Evolutionary conservation across 495 filamentous ascomycete genomes (phyloP), one percentile per base, ranked within the genome.

Genomic region (Cercophora newfieldiana): DNA sequence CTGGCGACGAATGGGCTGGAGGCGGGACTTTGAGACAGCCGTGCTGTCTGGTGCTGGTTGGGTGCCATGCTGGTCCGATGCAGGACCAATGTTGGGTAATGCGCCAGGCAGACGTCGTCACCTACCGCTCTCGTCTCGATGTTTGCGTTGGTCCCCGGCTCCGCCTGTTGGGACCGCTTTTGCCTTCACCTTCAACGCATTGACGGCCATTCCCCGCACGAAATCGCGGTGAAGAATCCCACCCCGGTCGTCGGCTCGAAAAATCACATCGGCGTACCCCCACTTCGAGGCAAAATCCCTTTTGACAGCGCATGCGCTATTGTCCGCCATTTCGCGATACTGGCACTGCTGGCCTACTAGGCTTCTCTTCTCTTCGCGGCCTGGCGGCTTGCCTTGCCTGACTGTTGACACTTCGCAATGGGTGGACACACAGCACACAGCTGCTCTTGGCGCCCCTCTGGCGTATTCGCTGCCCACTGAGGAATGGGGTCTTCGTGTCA

Each of bases 171-270:
- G 16, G 54, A 25, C 53, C 24, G 30, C 19, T 22, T 25, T 61
- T 18, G 8, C 29, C 30, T 31, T 63, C 61, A 67, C 50, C 37
- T 31, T 63, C 28, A 19, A 37, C 66, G 66, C 65, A 61, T 66
- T 61, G 65, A 63, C 65, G 65, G 63, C 49, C 30, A 50, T 31
- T 47, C 31, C 63, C 56, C 55, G 48, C 60, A 44, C 24, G 19
- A 63, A 68, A 28, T 68, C 66, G 66, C 66, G 66, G 66, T 68
- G 66, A 68, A 64, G 66, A 29, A 57, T 18, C 54, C 60, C 66
- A 16, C 33, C 29, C 28, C 14, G 16, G 37, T 16, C 48, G 18
- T 31, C 24, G 5, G 21, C 31, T 21, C 28, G 59, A 49, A 26
- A 25, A 22, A 25, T 49, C 37, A 61, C 24, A 19, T 50, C 16